Conservation (phyloP, 202 grass and related monocot species). For the Eragrostis tef region DNA sequence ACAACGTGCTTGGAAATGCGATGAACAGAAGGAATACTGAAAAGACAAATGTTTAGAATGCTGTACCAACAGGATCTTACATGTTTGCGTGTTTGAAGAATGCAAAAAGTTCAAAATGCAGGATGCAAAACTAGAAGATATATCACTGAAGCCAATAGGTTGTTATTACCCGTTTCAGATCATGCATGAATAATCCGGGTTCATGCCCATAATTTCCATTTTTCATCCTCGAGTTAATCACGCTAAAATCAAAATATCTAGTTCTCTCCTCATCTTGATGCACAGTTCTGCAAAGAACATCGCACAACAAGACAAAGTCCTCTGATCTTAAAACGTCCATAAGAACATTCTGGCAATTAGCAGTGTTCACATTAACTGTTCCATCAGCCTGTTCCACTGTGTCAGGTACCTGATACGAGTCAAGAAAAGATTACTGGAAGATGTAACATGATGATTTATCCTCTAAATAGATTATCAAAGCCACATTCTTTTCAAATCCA, state of each 20-base stretch:
- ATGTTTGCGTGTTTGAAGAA: constrained; percentile 18
- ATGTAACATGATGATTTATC: constrained; percentile 31
- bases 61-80: not conserved
- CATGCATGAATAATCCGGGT: constrained; percentile 60
- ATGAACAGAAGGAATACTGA: constrained; percentile 1
- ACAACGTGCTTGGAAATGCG: not conserved
- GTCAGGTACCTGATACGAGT: constrained; percentile 48
- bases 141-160: constrained; percentile 32
- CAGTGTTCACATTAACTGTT: constrained; percentile 47
- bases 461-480: constrained; percentile 29
- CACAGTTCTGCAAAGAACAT: constrained; percentile 63
- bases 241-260: constrained; percentile 74
- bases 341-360: constrained; percentile 64
- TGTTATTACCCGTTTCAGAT: constrained; percentile 77
- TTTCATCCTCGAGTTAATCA: constrained; percentile 80
- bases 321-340: constrained; percentile 70
- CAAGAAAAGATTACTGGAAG: constrained; percentile 34
- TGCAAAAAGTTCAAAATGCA: not conserved
- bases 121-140: constrained; percentile 29
- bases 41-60: not conserved
- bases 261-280: constrained; percentile 57
- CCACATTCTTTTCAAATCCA: not conserved
- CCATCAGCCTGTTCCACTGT: constrained; percentile 49
- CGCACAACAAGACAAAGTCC: constrained; percentile 77
- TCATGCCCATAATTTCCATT: constrained; percentile 70